Evolutionary conservation across 1,139 yeast genomes (phyloP).

Genomic region (Geotrichum phurueaensis): DNA sequence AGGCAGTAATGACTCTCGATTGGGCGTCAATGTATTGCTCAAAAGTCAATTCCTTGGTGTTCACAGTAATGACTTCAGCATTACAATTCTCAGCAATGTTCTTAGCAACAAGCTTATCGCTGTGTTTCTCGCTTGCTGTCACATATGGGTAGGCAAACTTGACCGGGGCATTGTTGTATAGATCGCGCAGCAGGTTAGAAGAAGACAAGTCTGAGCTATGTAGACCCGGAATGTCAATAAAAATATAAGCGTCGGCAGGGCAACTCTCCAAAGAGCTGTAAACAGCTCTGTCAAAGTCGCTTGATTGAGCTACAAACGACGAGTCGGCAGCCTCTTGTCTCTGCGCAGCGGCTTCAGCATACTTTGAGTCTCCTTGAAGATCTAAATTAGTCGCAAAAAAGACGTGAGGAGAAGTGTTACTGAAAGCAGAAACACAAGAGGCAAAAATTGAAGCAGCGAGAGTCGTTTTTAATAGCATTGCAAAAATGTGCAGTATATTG

Average conservation of each 20-base stretch:
- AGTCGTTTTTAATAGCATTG: conserved; percentile 15
- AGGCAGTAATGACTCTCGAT: conserved; percentile 31
- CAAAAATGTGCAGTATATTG: neutral
- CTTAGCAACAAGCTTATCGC: conserved; percentile 19
- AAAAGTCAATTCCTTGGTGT: conserved; percentile 25
- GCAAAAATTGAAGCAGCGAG: conserved; percentile 10
- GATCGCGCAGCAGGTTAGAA: conserved; percentile 25
- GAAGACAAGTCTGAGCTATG: conserved; percentile 31
- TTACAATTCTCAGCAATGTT: conserved; percentile 29
- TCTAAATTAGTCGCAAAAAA: conserved; percentile 14
- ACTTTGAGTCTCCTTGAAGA: conserved; percentile 11
- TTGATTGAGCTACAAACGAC: conserved; percentile 12
- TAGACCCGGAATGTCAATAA: conserved; percentile 36
- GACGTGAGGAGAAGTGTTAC: conserved; percentile 24
- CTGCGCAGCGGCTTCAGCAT: conserved; percentile 2
- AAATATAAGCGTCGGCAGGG: conserved; percentile 36
- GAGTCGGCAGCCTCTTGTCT: conserved; percentile 9
- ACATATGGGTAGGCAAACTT: conserved; percentile 19
- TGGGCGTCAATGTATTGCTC: conserved; percentile 29
- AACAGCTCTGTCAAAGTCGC: conserved; percentile 20
- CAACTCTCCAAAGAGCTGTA: conserved; percentile 28
- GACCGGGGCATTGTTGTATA: conserved; percentile 26
- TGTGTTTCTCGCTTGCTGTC: conserved; percentile 9
- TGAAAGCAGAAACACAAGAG: conserved; percentile 22
- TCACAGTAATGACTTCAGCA: conserved; percentile 29